These are phyloP conservation scores for Crithidia thermophila DNA, from an alignment of 208 protist species.

Conservation along the genomic window DNA sequence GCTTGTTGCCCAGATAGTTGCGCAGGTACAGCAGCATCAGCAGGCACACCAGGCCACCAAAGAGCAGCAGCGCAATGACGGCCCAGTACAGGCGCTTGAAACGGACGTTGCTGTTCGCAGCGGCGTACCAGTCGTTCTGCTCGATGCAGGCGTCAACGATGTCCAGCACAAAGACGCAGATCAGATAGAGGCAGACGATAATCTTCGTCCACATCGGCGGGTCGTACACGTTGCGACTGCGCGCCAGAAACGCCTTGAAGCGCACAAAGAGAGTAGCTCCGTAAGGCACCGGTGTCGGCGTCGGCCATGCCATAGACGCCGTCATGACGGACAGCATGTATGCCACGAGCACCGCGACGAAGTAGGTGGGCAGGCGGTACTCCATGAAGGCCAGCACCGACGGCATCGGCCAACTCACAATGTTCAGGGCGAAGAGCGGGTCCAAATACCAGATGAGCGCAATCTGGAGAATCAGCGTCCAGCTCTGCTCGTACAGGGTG, in stretches of 20 bases:
- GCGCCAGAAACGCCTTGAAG: constrained; percentile 27
- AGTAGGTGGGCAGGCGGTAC: constrained; percentile 77
- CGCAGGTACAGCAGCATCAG: constrained; percentile 62
- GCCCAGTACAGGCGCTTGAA: constrained; percentile 32
- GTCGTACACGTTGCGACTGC: constrained; percentile 69
- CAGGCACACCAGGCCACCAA: constrained; percentile 57
- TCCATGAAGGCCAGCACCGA: constrained; percentile 77
- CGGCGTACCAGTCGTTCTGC: constrained; percentile 18
- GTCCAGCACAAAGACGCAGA: constrained; percentile 56
- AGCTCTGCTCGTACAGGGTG: constrained; percentile 76
- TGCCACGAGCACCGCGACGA: constrained; percentile 59
- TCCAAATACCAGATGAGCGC: constrained; percentile 80
- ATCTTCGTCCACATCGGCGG: constrained; percentile 83
- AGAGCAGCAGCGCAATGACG: constrained; percentile 44
- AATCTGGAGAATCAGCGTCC: constrained; percentile 70
- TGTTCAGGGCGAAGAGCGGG: constrained; percentile 58
- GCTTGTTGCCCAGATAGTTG: constrained; percentile 71
- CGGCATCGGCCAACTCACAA: constrained; percentile 36
- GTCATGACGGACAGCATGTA: constrained; percentile 91
- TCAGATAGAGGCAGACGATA: constrained; percentile 40
- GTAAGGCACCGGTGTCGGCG: not conserved
- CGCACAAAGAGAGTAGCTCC: not conserved
- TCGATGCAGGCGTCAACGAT: constrained; percentile 42
- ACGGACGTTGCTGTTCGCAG: constrained; percentile 6
- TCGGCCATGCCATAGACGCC: constrained; percentile 69